Evolutionary conservation across 805 yeast genomes (phyloP).

Genomic region (Candida gorgasii): DNA sequence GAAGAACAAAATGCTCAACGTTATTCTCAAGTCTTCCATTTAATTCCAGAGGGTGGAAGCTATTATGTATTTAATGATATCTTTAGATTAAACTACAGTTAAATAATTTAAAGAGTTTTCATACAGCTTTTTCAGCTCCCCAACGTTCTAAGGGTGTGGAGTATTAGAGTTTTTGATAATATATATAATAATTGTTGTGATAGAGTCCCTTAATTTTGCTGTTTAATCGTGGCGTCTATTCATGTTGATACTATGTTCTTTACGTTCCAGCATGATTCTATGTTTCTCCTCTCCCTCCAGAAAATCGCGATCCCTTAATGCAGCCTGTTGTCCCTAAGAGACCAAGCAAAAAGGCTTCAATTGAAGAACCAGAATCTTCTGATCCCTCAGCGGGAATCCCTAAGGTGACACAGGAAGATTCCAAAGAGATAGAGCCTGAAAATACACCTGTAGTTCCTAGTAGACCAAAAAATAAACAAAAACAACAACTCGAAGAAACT

Average conservation of each 20-base stretch:
- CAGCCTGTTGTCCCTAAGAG: conserved; percentile 30
- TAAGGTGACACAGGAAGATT: background rate
- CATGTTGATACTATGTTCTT: too few relatives aligned
- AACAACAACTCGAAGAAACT: conserved; percentile 1
- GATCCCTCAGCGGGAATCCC: background rate
- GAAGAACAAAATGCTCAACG: conserved; percentile 95
- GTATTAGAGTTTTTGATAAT: conserved; percentile 1
- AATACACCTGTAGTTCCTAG: conserved; percentile 1
- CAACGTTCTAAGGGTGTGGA: background rate
- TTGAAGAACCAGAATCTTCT: conserved; percentile 4
- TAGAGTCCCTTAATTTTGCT: background rate
- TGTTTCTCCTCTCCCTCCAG: too few relatives aligned
- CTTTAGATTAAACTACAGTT: conserved; percentile 88
- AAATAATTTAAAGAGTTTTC: conserved; percentile 19
- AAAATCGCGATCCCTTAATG: conserved; percentile 8
- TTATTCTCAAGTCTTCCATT: conserved; percentile 96
- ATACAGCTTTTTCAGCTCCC: background rate
- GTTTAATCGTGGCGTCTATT: background rate
- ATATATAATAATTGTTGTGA: background rate
- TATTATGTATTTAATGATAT: conserved; percentile 96
- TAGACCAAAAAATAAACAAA: conserved; percentile 7
- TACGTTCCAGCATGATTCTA: too few relatives aligned
- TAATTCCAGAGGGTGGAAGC: conserved; percentile 87
- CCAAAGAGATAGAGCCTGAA: background rate
- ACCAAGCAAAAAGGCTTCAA: conserved; percentile 19